Percentiles rank a stretch among this genome's conserved stretches.
These are phyloP conservation scores for Entrophospora sp. DNA, from an alignment of 192 early-diverging fungal genomes.

Conservation along the genomic window DNA sequence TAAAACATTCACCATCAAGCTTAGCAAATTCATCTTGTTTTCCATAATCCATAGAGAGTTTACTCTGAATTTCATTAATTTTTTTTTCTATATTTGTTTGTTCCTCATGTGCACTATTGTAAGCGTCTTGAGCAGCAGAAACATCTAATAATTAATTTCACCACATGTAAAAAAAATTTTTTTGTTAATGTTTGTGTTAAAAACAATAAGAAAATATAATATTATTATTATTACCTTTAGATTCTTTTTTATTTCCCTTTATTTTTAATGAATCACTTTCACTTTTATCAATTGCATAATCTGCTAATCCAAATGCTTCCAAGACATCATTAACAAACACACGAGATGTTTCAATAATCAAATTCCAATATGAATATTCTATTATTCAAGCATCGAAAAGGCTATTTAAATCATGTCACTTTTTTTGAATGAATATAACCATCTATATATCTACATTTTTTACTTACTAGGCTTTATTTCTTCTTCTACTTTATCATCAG, in stretches of 20 bases:
- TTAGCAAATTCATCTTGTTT: conserved; percentile 56
- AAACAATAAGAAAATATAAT: too few species aligned
- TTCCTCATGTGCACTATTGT: conserved; percentile 21
- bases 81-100: conserved; percentile 23
- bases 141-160: conserved; percentile 27
- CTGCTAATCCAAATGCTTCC: conserved; percentile 4
- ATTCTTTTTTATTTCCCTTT: too few species aligned
- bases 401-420: too few species aligned
- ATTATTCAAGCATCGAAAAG: background rate
- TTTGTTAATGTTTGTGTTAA: too few species aligned
- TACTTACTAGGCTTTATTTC: conserved; percentile 24
- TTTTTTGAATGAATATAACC: too few species aligned
- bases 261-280: conserved; percentile 20
- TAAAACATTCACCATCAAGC: conserved; percentile 61
- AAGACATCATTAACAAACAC: background rate
- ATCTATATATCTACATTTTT: conserved; percentile 22
- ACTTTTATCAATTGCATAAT: conserved; percentile 6
- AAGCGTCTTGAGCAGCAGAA: conserved; percentile 20
- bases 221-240: too few species aligned
- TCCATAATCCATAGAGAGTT: conserved; percentile 66
- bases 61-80: conserved; percentile 38
- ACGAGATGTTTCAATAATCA: background rate
- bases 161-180: too few species aligned
- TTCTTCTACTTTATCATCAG: background rate
- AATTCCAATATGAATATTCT: background rate